Conservation (phyloP, 257 asterid species). For the Nicotiana benthamiana region DNA sequence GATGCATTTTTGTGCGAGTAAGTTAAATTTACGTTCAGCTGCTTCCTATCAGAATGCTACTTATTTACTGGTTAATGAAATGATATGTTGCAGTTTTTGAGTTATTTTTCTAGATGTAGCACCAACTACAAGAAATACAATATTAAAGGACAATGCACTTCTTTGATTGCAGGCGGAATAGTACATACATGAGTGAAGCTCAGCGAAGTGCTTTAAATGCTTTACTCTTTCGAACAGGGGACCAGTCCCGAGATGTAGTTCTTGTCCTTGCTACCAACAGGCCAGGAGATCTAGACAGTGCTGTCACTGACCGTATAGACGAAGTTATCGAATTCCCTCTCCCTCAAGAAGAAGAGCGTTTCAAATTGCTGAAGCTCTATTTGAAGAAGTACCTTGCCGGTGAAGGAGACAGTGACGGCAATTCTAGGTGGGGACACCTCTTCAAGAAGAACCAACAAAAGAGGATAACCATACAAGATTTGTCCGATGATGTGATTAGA, state of each 20-base stretch:
- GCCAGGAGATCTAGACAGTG: constrained; percentile 92
- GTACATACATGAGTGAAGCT: constrained; percentile 94
- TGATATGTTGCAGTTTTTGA: not conserved
- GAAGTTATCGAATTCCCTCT: constrained; percentile 96
- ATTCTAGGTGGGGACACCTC: constrained; percentile 44
- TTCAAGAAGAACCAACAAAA: constrained; percentile 44
- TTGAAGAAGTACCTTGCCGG: constrained; percentile 63
- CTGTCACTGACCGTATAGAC: constrained; percentile 90
- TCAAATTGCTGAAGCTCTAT: constrained; percentile 76
- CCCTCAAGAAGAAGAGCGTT: constrained; percentile 82
- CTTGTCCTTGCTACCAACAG: constrained; percentile 94
- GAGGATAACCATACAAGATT: constrained; percentile 48
- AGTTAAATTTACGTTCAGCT: constrained; percentile 24
- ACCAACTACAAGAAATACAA: not conserved
- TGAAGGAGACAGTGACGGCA: constrained; percentile 32
- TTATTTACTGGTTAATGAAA: not conserved
- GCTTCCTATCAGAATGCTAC: not conserved
- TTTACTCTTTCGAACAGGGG: constrained; percentile 90
- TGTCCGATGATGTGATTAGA: constrained; percentile 53
- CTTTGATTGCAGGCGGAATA: constrained; percentile 59
- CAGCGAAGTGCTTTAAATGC: constrained; percentile 93
- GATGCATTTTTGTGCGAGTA: constrained; percentile 99
- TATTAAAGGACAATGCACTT: not conserved
- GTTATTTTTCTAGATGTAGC: not conserved
- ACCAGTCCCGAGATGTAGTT: constrained; percentile 90